A percentile compares a stretch with the other conserved stretches of the same genome.
phyloP scores from a whole-genome alignment of 2,329 filamentous ascomycete species.

The Sarocladium oryzae region DNA sequence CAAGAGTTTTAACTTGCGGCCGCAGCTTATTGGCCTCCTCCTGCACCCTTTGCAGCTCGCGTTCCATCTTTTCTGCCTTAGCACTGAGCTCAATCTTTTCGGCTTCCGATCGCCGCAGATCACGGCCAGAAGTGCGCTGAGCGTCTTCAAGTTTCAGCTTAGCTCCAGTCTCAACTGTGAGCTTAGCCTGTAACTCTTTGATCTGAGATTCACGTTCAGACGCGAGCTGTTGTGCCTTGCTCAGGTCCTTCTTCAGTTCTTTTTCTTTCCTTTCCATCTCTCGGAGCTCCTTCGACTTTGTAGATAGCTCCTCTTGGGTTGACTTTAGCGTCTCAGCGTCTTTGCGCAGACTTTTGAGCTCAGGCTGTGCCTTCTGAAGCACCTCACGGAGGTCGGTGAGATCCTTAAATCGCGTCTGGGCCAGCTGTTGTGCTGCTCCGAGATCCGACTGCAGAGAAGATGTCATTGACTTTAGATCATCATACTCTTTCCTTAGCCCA shows the following conservation, averaged over 20 bases:
- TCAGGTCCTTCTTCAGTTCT: slow-evolving; percentile 70
- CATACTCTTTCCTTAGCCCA: slow-evolving; percentile 45
- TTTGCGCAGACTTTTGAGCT: slow-evolving; percentile 70
- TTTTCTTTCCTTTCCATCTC: slow-evolving; percentile 77
- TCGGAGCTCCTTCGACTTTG: slow-evolving; percentile 54
- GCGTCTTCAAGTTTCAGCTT: slow-evolving; percentile 74
- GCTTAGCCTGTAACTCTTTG: slow-evolving; percentile 68
- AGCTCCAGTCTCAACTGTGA: slow-evolving; percentile 65
- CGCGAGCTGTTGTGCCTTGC: slow-evolving; percentile 61
- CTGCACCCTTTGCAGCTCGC: slow-evolving; percentile 64
- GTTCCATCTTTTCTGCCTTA: slow-evolving; percentile 61
- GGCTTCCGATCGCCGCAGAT: slow-evolving; percentile 69
- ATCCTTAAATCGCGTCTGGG: slow-evolving; percentile 83
- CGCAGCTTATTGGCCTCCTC: slow-evolving; percentile 67
- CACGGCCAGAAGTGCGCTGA: slow-evolving; percentile 65
- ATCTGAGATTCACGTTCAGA: slow-evolving; percentile 73
- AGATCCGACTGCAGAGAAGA: slow-evolving; percentile 73
- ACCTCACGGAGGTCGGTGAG: slow-evolving; percentile 73
- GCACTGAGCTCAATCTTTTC: slow-evolving; percentile 75
- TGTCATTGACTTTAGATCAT: slow-evolving; percentile 65
- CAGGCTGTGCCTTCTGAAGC: slow-evolving; percentile 78
- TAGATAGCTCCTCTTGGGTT: slow-evolving; percentile 66
- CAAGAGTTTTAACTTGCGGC: slow-evolving; percentile 56
- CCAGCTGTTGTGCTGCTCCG: slow-evolving; percentile 77
- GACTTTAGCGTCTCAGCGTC: slow-evolving; percentile 71